Evolutionary conservation across 257 asterid genomes (phyloP).

Genomic region (Primulina huaijiensis): DNA sequence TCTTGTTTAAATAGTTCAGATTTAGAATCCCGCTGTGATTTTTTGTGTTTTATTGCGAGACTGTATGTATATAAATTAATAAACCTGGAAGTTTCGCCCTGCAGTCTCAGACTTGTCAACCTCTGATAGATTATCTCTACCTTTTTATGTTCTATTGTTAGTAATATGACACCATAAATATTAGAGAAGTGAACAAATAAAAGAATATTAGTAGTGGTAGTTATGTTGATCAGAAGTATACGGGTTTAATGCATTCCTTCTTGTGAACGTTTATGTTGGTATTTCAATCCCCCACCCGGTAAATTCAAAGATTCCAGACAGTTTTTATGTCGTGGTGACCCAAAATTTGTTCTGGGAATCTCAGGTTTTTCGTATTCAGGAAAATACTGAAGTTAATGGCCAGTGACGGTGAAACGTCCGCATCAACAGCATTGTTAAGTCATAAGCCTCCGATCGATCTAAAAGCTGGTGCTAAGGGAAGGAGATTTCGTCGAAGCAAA

Average conservation of each 20-base stretch:
- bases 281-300: neutral
- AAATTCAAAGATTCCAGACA: neutral
- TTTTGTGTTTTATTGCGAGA: too few species aligned
- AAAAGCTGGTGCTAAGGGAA: constrained; percentile 32
- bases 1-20: neutral
- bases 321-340: neutral
- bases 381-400: constrained; percentile 29
- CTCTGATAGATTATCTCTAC: neutral
- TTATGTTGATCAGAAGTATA: neutral
- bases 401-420: constrained; percentile 28
- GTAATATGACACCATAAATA: neutral
- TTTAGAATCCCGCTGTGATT: neutral
- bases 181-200: neutral
- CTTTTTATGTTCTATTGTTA: neutral
- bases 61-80: too few species aligned
- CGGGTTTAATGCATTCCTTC: neutral
- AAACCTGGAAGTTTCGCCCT: neutral
- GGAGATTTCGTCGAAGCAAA: constrained; percentile 63
- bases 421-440: constrained; percentile 28
- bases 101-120: neutral
- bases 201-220: neutral
- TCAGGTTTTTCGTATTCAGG: neutral
- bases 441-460: constrained; percentile 27
- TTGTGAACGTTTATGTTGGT: neutral
- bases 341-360: neutral